Evolutionary conservation across 202 grass and related monocot genomes (phyloP), one percentile per base, ranked within the genome.

Genomic region (Saccharum hybrid): DNA sequence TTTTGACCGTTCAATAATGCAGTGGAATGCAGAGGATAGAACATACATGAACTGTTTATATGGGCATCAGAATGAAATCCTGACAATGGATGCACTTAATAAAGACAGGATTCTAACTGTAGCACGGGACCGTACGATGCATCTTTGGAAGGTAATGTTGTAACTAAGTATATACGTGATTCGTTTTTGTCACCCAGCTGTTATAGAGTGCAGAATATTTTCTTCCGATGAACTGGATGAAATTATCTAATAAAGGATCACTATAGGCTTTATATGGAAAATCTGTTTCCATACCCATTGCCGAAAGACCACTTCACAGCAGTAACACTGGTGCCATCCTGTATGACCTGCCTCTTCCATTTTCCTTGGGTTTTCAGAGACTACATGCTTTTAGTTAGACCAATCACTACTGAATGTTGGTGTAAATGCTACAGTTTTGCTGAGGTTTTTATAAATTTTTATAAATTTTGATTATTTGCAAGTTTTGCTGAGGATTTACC

Each of bases 1-100:
- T 30, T 97, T 94, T 86, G 94, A 97, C 26, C 85, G 94, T 75
- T 90, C 87, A 49, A 90, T 97, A 83, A 97, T 93, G 85, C 89
- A 91, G 79, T 97, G 94, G 94, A 97, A 97, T 93, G 89, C 87
- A 71, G 94, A 97, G 36, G 94, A 97, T 7, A 88, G 89, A 85
- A 93, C 94, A 68, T 92, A 97, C 42, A 91, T 97, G 84, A 89
- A 93, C 76, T 93, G 92, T 75, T 76, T 97, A 66, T 91, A 88
- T 51, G 94, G 94, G 26, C 94, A 97, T 74, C 94, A 97, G 71
- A 93, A 86, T 73, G 94, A 97, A 78, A 91, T 97, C 23, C 67
- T 97, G 73, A 86, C 89, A 56, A 93, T 93, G 61, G 94, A 97
- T 88, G 90, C 91, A 70, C 76, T 91, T 65, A 76, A 69, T 68